Evolutionary conservation across 1,284 basidiomycete genomes (phyloP).

Genomic region (Pyrrhoderma lamaoense): DNA sequence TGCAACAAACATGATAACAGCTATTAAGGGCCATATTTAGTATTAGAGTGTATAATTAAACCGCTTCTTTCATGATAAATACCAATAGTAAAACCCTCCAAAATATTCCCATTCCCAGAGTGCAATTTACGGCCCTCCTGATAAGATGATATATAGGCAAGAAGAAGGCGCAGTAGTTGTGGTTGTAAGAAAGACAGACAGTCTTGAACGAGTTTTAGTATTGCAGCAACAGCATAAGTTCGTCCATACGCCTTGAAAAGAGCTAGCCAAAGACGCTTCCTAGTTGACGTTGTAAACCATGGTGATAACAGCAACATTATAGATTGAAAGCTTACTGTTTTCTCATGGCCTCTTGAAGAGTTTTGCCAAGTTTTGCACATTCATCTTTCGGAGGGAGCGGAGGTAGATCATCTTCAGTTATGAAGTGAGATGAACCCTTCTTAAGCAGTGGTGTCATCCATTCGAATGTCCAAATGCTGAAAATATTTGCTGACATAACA

Average conservation of each 20-base stretch:
- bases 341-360: conserved; percentile 53
- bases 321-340: conserved; percentile 37
- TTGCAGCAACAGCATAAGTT: conserved; percentile 62
- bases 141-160: conserved; percentile 78
- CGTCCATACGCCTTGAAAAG: conserved; percentile 74
- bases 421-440: conserved; percentile 53
- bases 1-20: conserved; percentile 71
- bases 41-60: no score
- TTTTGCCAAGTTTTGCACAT: conserved; percentile 60
- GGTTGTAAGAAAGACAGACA: conserved; percentile 81
- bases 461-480: conserved; percentile 64
- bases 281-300: conserved; percentile 11
- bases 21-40: no score
- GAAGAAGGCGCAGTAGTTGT: conserved; percentile 75
- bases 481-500: conserved; percentile 77
- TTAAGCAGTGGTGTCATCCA: conserved; percentile 79
- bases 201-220: conserved; percentile 76
- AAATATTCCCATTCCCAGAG: conserved; percentile 27
- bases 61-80: no score
- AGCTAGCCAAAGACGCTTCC: conserved; percentile 62
- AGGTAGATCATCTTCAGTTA: conserved; percentile 76
- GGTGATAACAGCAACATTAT: neutral
- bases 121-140: conserved; percentile 37
- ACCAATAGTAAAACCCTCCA: conserved; percentile 68
- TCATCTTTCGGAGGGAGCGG: conserved; percentile 62